Percentiles rank a stretch among this genome's conserved stretches.
phyloP scores from a whole-genome alignment of 192 early-diverging fungal genomes.

The Coemansia sp. region DNA sequence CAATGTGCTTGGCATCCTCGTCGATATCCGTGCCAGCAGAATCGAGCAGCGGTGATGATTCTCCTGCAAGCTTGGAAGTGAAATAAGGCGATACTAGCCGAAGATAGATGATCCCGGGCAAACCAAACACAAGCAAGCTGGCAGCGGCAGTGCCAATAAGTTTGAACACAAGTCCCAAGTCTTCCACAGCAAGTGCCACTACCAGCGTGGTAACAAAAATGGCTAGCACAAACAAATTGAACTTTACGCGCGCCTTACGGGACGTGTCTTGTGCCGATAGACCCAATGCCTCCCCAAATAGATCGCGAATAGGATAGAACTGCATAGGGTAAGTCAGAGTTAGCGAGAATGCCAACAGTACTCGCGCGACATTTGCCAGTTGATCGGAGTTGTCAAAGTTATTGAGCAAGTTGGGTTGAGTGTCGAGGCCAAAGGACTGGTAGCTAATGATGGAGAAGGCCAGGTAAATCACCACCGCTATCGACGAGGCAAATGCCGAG shows the following conservation, averaged over 20 bases:
- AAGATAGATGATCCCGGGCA: constrained; percentile 44
- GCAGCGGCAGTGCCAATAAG: constrained; percentile 46
- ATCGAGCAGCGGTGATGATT: constrained; percentile 6
- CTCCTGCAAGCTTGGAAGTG: constrained; percentile 5
- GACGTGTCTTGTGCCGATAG: constrained; percentile 9
- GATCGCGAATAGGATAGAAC: constrained; percentile 50
- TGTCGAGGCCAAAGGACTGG: constrained; percentile 58
- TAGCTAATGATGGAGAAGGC: constrained; percentile 63
- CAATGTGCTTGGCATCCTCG: constrained; percentile 11
- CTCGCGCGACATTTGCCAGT: constrained; percentile 60
- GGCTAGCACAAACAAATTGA: constrained; percentile 18
- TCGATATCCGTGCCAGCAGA: neutral
- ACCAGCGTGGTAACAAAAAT: constrained; percentile 40
- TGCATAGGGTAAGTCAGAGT: constrained; percentile 60
- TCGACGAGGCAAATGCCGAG: constrained; percentile 49
- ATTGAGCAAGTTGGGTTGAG: constrained; percentile 64
- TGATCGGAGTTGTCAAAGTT: constrained; percentile 61
- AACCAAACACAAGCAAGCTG: constrained; percentile 42
- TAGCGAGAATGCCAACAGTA: constrained; percentile 60
- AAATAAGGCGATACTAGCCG: constrained; percentile 31
- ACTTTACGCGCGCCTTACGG: neutral
- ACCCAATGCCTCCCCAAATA: constrained; percentile 20
- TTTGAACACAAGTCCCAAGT: constrained; percentile 53
- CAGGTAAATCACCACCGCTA: constrained; percentile 57
- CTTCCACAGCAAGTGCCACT: constrained; percentile 25